These are phyloP conservation scores for Cryptococcus sp. DNA, from an alignment of 1,284 basidiomycete genomes.

Conservation along the genomic window DNA sequence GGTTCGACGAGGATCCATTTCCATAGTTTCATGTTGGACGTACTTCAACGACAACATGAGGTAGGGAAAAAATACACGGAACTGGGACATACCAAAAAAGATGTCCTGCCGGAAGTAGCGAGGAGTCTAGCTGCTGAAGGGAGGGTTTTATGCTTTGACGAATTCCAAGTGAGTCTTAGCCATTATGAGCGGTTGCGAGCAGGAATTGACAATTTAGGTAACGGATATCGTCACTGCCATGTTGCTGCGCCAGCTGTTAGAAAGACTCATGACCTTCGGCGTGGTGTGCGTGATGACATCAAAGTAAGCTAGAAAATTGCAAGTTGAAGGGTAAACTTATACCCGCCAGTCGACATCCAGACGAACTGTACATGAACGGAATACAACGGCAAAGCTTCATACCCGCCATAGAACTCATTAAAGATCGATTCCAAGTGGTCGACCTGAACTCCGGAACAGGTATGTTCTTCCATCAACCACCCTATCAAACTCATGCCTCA, in stretches of 20 bases:
- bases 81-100: slow-evolving; percentile 59
- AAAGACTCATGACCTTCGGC: slow-evolving; percentile 77
- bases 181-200: not conserved
- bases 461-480: slow-evolving; percentile 37
- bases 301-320: slow-evolving; percentile 65
- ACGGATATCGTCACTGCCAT: slow-evolving; percentile 99
- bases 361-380: slow-evolving; percentile 97
- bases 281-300: slow-evolving; percentile 95
- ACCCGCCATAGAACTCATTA: slow-evolving; percentile 91
- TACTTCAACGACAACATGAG: slow-evolving; percentile 68
- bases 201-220: slow-evolving; percentile 54
- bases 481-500: slow-evolving; percentile 36
- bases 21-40: slow-evolving; percentile 98
- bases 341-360: slow-evolving; percentile 76
- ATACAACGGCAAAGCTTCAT: slow-evolving; percentile 96
- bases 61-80: slow-evolving; percentile 59
- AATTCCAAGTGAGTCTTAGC: slow-evolving; percentile 73
- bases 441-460: slow-evolving; percentile 94
- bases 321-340: not conserved
- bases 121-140: slow-evolving; percentile 81
- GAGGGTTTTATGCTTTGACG: slow-evolving; percentile 89
- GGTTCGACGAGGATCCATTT: slow-evolving; percentile 87
- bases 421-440: slow-evolving; percentile 76
- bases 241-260: slow-evolving; percentile 87
- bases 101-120: slow-evolving; percentile 80